Evolutionary conservation across 2,329 filamentous ascomycete species (phyloP), one percentile per base, ranked within the genome.

Genomic region (Pezicula rhizophila): DNA sequence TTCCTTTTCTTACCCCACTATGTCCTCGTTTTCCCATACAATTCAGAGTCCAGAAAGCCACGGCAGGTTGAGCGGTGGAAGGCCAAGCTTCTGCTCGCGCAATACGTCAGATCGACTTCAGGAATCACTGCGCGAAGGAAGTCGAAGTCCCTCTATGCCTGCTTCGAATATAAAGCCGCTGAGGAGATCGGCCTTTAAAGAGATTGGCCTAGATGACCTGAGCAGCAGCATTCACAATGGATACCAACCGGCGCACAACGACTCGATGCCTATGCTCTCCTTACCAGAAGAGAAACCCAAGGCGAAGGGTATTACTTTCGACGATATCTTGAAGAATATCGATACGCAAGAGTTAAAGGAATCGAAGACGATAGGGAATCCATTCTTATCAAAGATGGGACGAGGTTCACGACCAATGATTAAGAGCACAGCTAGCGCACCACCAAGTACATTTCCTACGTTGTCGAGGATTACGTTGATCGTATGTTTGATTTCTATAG

Each of bases 401-500:
- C 56, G 49, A 43, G 40, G 42, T 38, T 45, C 50, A 4, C 57
- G 54, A 49, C 72, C 73, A 31, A 66, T 64, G 51, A 66, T 76
- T 44, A 72, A 67, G 59, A 65, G 68, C 45, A 66, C 68, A 42
- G 68, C 72, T 10, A 71, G 67, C 58, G 68, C 69, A 45, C 70
- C 73, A 12, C 68, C 73, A 42, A 62, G 68, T 18, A 60, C 68
- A 18, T 63, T 71, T 38, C 61, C 68, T 2, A 68, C 70, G 12
- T 47, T 77, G 5, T 68, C 73, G 31, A 68, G 71, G 45, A 59
- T 76, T 52, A 68, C 74, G 15, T 67, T 77, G 64, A 65, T 78
- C 52, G 73, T 67, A 11, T 54, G 79, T 45, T 62, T 79, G 51
- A 71, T 79, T 47, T 74, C 74, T 31, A 61, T 79, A 45, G 63